Evolutionary conservation across 1,284 basidiomycete genomes (phyloP).

Genomic region (Inonotus hispidus): DNA sequence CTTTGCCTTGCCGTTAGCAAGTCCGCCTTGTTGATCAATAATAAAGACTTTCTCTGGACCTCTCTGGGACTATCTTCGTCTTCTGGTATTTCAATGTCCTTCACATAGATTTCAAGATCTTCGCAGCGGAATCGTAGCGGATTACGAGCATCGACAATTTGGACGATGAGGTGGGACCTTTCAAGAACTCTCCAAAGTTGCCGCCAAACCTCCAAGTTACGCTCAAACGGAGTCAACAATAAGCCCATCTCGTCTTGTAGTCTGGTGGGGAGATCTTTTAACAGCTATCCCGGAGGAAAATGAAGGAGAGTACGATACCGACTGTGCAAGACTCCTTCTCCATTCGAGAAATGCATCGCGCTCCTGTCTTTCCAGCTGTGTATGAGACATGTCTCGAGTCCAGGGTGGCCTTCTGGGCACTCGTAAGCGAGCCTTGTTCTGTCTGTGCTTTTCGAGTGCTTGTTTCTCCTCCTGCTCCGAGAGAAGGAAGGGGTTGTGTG

Average conservation of each 20-base stretch:
- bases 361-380: slow-evolving; percentile 82
- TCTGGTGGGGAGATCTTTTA: slow-evolving; percentile 33
- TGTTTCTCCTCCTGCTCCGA: slow-evolving; percentile 80
- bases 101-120: slow-evolving; percentile 86
- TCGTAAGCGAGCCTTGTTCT: slow-evolving; percentile 67
- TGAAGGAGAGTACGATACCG: slow-evolving; percentile 30
- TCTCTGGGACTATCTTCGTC: slow-evolving; percentile 74
- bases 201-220: slow-evolving; percentile 95
- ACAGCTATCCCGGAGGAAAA: slow-evolving; percentile 3
- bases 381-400: slow-evolving; percentile 73
- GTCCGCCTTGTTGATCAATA: slow-evolving; percentile 97
- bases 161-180: slow-evolving; percentile 88
- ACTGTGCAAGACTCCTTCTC: slow-evolving; percentile 88
- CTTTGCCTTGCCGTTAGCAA: slow-evolving; percentile 85
- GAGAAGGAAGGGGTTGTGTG: slow-evolving; percentile 86
- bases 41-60: slow-evolving; percentile 67
- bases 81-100: slow-evolving; percentile 71
- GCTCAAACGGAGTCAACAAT: slow-evolving; percentile 90
- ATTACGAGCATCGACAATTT: slow-evolving; percentile 95
- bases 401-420: slow-evolving; percentile 86
- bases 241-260: slow-evolving; percentile 77
- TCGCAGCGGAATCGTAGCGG: slow-evolving; percentile 88
- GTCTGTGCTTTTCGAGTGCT: slow-evolving; percentile 65
- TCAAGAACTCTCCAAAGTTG: slow-evolving; percentile 95
- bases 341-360: slow-evolving; percentile 87